Evolutionary conservation across 2,329 filamentous ascomycete genomes (phyloP), one percentile per base, ranked within the genome.

Genomic region (Monilinia fructigena): DNA sequence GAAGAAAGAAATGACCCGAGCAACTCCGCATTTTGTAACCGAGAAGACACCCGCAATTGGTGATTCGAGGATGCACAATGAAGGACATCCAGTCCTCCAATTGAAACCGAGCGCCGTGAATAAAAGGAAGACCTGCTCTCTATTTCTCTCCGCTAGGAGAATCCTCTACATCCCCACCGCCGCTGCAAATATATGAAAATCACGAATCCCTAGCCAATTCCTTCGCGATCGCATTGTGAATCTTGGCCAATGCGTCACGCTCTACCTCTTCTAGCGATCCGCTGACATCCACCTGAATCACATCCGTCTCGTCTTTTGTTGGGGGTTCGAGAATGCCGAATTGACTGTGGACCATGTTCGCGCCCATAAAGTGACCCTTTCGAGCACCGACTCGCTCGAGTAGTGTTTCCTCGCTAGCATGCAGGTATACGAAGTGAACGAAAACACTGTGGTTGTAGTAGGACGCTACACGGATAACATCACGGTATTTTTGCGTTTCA

Each of bases 401-500:
- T 40, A 98, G 84, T 12, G 91, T 83, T 66, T 88, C 85, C 77
- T 96, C 90, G 54, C 86, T 82, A 0, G 93, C 92, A 70, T 89
- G 85, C 50, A 99, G 88, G 79, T 94, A 99, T 72, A 99, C 88
- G 77, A 99, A 98, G 79, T 97, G 94, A 61, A 98, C 86, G 68
- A 85, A 82, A n/a, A 93, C 85, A 65, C 85, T 84, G 65, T 87
- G 85, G 70, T 88, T 83, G 77, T 89, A 90, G 80, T 93, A 93
- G 20, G 88, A 87, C 10, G 91, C 91, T 11, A 93, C 88, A 42
- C 91, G 87, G 76, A 95, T 92, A 69, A 94, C 91, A 74, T 99
- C 95, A 73, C 95, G 89, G 82, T 99, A 99, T 80, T 96, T 80
- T 96, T 97, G 77, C 91, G 91, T 83, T 98, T 98, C 64, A 99